A percentile compares a stretch with the other conserved stretches of the same genome.
These are phyloP conservation scores for Backusella mclennaniae DNA, from an alignment of 192 early-diverging fungal species.

Conservation along the genomic window DNA sequence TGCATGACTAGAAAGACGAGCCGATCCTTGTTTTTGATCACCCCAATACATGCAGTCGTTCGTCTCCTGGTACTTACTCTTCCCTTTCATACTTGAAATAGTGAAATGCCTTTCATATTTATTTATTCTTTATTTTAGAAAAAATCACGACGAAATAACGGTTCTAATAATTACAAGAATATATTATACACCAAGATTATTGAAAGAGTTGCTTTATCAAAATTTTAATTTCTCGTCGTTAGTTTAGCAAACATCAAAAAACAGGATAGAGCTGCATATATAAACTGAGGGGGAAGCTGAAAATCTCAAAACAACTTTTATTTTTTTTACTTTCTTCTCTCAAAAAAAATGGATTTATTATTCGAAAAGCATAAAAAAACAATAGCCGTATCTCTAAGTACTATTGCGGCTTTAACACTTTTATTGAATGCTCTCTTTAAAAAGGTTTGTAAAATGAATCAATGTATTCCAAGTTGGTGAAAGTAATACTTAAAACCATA, in stretches of 20 bases:
- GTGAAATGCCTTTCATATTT: too few species aligned
- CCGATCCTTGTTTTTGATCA: too few species aligned
- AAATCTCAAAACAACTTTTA: not conserved
- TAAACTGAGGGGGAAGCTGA: not conserved
- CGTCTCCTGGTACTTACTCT: too few species aligned
- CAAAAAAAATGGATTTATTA: not conserved
- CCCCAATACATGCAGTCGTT: too few species aligned
- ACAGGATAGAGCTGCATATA: not conserved
- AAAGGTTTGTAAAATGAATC: not conserved
- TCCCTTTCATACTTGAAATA: too few species aligned
- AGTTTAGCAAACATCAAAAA: not conserved
- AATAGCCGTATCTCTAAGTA: not conserved
- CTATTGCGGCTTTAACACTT: not conserved
- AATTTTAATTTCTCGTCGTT: not conserved
- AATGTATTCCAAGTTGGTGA: not conserved
- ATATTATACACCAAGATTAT: too few species aligned
- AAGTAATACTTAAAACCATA: not conserved
- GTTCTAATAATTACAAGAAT: too few species aligned
- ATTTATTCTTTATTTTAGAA: too few species aligned
- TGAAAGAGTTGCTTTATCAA: too few species aligned
- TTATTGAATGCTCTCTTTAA: not conserved
- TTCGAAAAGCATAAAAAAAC: not conserved
- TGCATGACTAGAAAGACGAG: too few species aligned
- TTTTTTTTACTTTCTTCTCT: not conserved
- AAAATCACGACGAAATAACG: too few species aligned